Conservation (phyloP, 106 monocot genomes). For the Amphibolis antarctica region DNA sequence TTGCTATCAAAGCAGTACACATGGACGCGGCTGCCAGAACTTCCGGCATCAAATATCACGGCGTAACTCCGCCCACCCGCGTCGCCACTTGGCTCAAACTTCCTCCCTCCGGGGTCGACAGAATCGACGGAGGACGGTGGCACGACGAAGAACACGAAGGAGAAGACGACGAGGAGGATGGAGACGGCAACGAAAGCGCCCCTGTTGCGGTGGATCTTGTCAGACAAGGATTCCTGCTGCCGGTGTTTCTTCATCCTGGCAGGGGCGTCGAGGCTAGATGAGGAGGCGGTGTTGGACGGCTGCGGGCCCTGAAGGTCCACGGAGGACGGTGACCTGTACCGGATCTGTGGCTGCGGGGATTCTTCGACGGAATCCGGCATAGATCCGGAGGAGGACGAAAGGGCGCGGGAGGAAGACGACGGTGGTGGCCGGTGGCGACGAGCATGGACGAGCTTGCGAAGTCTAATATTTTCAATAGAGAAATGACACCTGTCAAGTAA, state of each 20-base stretch:
- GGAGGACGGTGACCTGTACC: constrained; percentile 64
- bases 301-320: constrained; percentile 26
- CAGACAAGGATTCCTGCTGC: constrained; percentile 30
- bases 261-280: constrained; percentile 18
- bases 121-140: constrained; percentile 16
- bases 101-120: constrained; percentile 19
- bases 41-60: constrained; percentile 83
- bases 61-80: constrained; percentile 40
- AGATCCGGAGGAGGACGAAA: neutral
- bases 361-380: constrained; percentile 35
- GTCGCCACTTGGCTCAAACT: constrained; percentile 18
- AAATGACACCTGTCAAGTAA: no score
- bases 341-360: constrained; percentile 40
- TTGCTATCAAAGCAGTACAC: constrained; percentile 62
- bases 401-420: neutral
- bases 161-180: constrained; percentile 43
- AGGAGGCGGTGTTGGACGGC: constrained; percentile 21
- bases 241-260: constrained; percentile 51
- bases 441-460: no score
- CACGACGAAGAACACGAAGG: constrained; percentile 58
- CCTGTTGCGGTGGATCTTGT: constrained; percentile 52
- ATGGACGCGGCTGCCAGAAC: constrained; percentile 85
- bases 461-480: no score
- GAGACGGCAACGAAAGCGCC: constrained; percentile 43
- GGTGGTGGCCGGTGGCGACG: no score